These are phyloP conservation scores for Phycomyces blakesleeanus DNA, from an alignment of 192 early-diverging fungal species.

Conservation along the genomic window DNA sequence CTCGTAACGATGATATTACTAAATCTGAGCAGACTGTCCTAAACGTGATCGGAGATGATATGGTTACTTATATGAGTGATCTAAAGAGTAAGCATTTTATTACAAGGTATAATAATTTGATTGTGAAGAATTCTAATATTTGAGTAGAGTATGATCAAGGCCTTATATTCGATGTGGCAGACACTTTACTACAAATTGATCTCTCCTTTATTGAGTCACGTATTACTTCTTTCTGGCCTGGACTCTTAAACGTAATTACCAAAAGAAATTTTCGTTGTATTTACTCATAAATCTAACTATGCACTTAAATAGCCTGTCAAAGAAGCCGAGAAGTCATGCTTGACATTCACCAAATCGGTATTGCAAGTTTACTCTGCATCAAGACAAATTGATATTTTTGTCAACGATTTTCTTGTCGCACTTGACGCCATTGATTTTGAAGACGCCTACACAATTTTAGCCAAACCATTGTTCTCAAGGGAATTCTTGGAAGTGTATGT, in stretches of 20 bases:
- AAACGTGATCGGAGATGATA: constrained; percentile 3
- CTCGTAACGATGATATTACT: constrained; percentile 23
- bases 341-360: constrained; percentile 14
- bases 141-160: constrained; percentile 18
- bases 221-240: constrained; percentile 26
- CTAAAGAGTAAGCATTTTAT: not conserved
- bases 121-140: not conserved
- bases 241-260: constrained; percentile 19
- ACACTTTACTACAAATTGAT: constrained; percentile 23
- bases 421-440: constrained; percentile 3
- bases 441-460: constrained; percentile 8
- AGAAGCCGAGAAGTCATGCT: constrained; percentile 7
- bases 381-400: constrained; percentile 28
- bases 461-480: constrained; percentile 23
- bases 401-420: constrained; percentile 17
- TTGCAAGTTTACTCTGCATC: constrained; percentile 22
- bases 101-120: not conserved
- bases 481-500: constrained; percentile 26
- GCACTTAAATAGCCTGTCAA: constrained; percentile 7
- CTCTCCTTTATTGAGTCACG: constrained; percentile 25
- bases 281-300: not conserved
- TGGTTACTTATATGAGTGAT: constrained; percentile 6
- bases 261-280: not conserved
- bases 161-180: constrained; percentile 7
- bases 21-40: constrained; percentile 13